phyloP scores from a whole-genome alignment of 805 yeast species.

The Candida argentea region DNA sequence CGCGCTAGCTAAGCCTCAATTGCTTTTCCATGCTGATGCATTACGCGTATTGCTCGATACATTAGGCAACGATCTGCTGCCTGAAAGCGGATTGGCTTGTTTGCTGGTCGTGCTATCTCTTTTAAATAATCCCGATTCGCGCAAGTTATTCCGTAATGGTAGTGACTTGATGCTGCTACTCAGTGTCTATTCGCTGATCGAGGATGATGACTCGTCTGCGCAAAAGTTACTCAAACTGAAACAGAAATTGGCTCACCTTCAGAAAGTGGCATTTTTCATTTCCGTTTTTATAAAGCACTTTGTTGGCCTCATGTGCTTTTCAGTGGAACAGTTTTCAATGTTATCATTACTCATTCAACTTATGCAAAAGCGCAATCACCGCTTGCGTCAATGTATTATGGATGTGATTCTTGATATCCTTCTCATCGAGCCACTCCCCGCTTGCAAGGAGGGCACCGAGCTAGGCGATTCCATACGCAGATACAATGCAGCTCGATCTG shows the following conservation, averaged over 20 bases:
- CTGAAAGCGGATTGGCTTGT: slow-evolving; percentile 12
- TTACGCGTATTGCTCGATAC: slow-evolving; percentile 34
- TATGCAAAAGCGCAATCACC: slow-evolving; percentile 46
- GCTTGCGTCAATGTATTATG: slow-evolving; percentile 51
- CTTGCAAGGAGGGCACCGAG: slow-evolving; percentile 26
- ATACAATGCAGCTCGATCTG: not conserved
- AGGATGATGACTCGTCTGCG: slow-evolving; percentile 2
- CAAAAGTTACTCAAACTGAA: slow-evolving; percentile 5
- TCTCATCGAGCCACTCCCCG: slow-evolving; percentile 47
- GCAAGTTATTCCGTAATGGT: slow-evolving; percentile 48
- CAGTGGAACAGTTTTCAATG: slow-evolving; percentile 45
- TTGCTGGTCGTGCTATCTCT: slow-evolving; percentile 41
- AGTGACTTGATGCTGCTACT: slow-evolving; percentile 53
- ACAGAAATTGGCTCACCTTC: slow-evolving; percentile 38
- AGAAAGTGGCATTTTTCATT: slow-evolving; percentile 49
- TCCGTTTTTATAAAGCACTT: slow-evolving; percentile 56
- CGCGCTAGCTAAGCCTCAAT: slow-evolving; percentile 27
- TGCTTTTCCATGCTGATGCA: slow-evolving; percentile 44
- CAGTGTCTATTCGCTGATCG: slow-evolving; percentile 51
- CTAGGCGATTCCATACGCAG: slow-evolving; percentile 12
- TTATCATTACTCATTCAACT: slow-evolving; percentile 51
- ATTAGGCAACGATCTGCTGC: slow-evolving; percentile 16
- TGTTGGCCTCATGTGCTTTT: slow-evolving; percentile 64
- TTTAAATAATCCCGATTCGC: slow-evolving; percentile 46
- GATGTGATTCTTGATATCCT: slow-evolving; percentile 66